Evolutionary conservation across 805 yeast species (phyloP).

Genomic region (Candida oleophila): DNA sequence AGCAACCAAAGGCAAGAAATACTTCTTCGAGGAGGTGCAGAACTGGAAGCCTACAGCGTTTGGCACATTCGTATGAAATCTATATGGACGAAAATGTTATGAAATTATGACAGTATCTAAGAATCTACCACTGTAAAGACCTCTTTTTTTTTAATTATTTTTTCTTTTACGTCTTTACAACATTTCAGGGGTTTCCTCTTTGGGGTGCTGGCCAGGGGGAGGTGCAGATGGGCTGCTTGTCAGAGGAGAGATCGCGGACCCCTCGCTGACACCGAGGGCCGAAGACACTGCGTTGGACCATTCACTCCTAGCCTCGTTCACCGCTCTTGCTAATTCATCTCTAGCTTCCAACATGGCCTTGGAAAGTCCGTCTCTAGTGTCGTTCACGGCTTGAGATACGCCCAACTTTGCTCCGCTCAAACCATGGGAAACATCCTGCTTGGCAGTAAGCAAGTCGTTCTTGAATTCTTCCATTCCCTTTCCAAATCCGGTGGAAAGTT

Average conservation of each 20-base stretch:
- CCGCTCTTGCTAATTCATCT: background rate
- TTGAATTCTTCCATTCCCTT: background rate
- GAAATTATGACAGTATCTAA: too few relatives aligned
- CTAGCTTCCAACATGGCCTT: background rate
- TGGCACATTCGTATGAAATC: slow-evolving; percentile 32
- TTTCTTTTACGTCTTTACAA: background rate
- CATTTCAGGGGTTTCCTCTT: background rate
- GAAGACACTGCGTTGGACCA: background rate
- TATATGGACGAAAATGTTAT: too few relatives aligned
- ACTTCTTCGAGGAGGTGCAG: slow-evolving; percentile 23
- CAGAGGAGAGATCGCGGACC: too few relatives aligned
- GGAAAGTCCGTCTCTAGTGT: background rate
- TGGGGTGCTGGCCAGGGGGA: too few relatives aligned
- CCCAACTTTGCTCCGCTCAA: background rate
- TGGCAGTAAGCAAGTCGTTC: background rate
- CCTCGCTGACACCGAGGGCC: background rate
- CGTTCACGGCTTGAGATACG: background rate
- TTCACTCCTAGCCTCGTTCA: background rate
- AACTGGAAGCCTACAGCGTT: slow-evolving; percentile 58
- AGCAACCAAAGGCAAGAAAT: slow-evolving; percentile 8
- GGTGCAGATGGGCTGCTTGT: too few relatives aligned
- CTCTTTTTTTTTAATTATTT: background rate
- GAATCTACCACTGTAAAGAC: background rate
- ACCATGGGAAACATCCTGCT: background rate
- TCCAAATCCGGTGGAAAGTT: background rate